These are phyloP conservation scores for Fusarium oligoseptatum DNA, from an alignment of 2,329 filamentous ascomycete species.

Conservation along the genomic window DNA sequence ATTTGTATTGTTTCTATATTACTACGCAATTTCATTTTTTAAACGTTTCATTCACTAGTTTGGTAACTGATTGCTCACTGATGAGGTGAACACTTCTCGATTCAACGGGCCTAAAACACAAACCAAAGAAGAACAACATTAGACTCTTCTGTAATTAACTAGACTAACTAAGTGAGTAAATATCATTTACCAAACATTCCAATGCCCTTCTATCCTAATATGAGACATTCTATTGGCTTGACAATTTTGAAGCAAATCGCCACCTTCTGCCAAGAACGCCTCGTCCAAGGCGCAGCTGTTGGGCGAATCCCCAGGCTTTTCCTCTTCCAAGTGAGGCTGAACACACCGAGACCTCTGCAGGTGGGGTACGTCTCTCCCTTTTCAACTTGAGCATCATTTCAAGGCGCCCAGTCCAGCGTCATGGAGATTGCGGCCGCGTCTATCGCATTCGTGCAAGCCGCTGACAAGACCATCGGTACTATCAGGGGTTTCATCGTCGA, in stretches of 20 bases:
- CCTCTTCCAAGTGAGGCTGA: neutral
- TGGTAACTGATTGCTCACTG: too few species aligned
- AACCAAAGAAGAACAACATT: too few species aligned
- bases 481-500: neutral
- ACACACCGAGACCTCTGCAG: too few species aligned
- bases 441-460: conserved; percentile 12
- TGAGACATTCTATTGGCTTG: neutral
- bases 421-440: conserved; percentile 20
- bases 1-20: too few species aligned
- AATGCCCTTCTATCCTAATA: neutral
- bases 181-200: too few species aligned
- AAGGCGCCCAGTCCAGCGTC: neutral
- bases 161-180: too few species aligned
- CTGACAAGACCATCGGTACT: neutral
- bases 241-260: neutral
- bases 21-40: too few species aligned
- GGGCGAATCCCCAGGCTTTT: neutral
- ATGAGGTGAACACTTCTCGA: too few species aligned
- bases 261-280: neutral
- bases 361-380: neutral
- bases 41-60: too few species aligned
- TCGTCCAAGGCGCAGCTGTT: neutral
- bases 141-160: too few species aligned
- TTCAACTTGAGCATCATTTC: neutral
- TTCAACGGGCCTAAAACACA: too few species aligned